Conservation (phyloP, 2,329 filamentous ascomycete genomes). For the Phaeophleospora eucalypticola region DNA sequence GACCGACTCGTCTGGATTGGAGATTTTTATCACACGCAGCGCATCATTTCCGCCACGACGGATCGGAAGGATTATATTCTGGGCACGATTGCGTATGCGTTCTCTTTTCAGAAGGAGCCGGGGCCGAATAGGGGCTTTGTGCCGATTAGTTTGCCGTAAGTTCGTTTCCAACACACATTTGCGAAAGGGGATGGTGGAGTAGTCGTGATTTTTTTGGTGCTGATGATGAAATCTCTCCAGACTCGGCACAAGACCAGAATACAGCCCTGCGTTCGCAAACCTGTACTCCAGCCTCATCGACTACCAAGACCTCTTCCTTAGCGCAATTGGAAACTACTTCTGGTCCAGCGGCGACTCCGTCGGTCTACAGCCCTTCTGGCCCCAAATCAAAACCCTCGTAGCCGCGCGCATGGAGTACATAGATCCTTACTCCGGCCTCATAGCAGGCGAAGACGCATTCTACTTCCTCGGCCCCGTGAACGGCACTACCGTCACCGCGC, state of each 20-base stretch:
- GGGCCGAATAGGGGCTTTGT: conserved; percentile 13
- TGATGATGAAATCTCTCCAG: too few species aligned
- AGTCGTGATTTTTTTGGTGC: too few species aligned
- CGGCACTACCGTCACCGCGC: conserved; percentile 27
- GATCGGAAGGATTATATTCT: conserved; percentile 34
- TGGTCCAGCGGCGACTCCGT: conserved; percentile 21
- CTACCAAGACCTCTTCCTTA: conserved; percentile 33
- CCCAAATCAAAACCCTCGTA: conserved; percentile 25
- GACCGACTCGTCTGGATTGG: conserved; percentile 43
- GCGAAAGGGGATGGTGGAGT: too few species aligned
- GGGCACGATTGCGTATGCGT: conserved; percentile 33
- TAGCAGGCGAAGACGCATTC: conserved; percentile 14
- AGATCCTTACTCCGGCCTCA: conserved; percentile 27
- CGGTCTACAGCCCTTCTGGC: conserved; percentile 24
- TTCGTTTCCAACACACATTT: too few species aligned
- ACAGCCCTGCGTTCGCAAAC: conserved; percentile 3
- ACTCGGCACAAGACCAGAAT: conserved; percentile 16
- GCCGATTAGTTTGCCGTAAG: conserved; percentile 9
- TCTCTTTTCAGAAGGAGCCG: conserved; percentile 25
- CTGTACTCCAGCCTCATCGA: conserved; percentile 23
- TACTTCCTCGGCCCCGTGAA: conserved; percentile 32
- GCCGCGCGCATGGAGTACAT: conserved; percentile 23
- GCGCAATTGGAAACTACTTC: conserved; percentile 29
- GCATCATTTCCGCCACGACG: conserved; percentile 37
- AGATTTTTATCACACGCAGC: conserved; percentile 41